A percentile compares a stretch with the other conserved stretches of the same genome.
Conservation (phyloP, 345 rosid species). For the Rubroshorea leprosula region DNA sequence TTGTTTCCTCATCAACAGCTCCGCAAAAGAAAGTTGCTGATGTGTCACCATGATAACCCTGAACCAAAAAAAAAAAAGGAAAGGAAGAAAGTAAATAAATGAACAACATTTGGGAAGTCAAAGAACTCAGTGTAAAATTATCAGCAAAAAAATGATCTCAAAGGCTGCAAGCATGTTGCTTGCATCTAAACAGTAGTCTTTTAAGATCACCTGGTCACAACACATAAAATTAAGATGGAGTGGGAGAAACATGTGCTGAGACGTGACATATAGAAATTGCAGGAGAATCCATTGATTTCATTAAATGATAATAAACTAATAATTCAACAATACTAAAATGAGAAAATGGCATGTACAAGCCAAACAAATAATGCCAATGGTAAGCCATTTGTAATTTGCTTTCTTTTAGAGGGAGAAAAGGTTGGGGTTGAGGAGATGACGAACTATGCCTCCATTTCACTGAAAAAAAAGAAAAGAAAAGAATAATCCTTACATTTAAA, state of each 20-base stretch:
- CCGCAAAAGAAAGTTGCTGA: constrained; percentile 95
- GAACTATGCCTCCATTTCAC: neutral
- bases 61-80: constrained; percentile 9
- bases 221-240: neutral
- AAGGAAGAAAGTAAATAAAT: constrained; percentile 2
- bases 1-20: constrained; percentile 70
- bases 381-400: too few species aligned
- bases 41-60: constrained; percentile 97
- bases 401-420: neutral
- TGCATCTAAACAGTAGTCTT: too few species aligned
- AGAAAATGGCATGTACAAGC: neutral
- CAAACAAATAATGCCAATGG: too few species aligned
- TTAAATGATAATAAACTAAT: too few species aligned
- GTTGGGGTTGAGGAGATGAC: neutral
- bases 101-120: neutral
- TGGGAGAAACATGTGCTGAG: neutral
- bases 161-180: too few species aligned
- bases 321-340: neutral
- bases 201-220: too few species aligned
- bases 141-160: too few species aligned
- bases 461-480: constrained; percentile 5
- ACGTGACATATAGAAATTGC: too few species aligned
- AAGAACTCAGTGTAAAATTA: constrained; percentile 12
- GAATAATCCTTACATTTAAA: constrained; percentile 54
- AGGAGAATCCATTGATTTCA: too few species aligned